Conservation (phyloP, 1,284 basidiomycete genomes). For the Phellopilus nigrolimitatus region DNA sequence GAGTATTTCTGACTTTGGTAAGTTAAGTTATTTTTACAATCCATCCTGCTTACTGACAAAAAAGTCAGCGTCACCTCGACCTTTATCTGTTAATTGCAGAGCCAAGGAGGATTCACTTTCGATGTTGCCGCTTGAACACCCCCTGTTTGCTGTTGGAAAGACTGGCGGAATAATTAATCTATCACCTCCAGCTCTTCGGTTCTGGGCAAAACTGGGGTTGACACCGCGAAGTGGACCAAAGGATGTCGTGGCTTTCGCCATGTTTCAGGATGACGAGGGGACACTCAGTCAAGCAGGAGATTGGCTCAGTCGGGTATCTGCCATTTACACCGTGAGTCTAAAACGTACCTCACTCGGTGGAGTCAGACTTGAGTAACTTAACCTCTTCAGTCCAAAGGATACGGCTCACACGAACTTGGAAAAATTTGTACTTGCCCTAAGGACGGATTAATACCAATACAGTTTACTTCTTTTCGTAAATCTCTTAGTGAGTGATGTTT, state of each 20-base stretch:
- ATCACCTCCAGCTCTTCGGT: constrained; percentile 60
- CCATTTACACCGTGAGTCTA: constrained; percentile 52
- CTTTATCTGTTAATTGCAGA: constrained; percentile 10
- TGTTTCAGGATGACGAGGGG: constrained; percentile 58
- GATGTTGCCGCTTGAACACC: constrained; percentile 44
- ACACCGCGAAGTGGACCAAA: constrained; percentile 66
- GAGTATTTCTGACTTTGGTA: constrained; percentile 6
- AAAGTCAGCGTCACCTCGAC: constrained; percentile 1
- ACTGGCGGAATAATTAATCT: constrained; percentile 59
- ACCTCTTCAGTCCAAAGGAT: constrained; percentile 48
- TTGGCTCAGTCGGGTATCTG: constrained; percentile 55
- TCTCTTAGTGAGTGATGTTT: constrained; percentile 41
- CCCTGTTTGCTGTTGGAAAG: constrained; percentile 59
- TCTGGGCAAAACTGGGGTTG: constrained; percentile 80
- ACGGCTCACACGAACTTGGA: constrained; percentile 54
- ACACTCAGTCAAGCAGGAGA: constrained; percentile 41
- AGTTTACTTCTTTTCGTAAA: constrained; percentile 64
- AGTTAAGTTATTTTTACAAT: constrained; percentile 28
- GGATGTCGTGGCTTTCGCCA: constrained; percentile 58
- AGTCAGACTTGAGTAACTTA: constrained; percentile 5
- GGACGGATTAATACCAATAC: constrained; percentile 55
- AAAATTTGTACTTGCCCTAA: constrained; percentile 38
- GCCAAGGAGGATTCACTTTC: constrained; percentile 15
- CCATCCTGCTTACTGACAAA: constrained; percentile 26
- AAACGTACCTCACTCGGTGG: background rate